Base-by-base conservation (phyloP, 1,284 basidiomycete genomes). In the Pseudozyma sp. region DNA sequence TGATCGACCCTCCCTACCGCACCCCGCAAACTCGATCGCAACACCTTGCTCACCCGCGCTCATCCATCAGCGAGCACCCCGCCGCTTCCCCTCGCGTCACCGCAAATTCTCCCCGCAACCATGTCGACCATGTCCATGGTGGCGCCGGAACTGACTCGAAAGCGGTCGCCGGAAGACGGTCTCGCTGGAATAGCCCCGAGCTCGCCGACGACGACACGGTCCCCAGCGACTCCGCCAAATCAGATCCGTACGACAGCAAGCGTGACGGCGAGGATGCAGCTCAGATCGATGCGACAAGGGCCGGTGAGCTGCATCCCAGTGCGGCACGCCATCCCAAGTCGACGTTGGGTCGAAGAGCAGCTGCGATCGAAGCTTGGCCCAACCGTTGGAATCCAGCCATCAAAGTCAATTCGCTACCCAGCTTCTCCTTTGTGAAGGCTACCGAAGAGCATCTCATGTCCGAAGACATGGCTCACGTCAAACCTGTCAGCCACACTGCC, bases 111-210 rank as follows among this genome's bases (percentile, higher is more conserved):
- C 45, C 35, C 13, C 33, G 45, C 10, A 29, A 29, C 10, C 37
- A 24, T 35, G 24, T 40, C 35, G 17, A 40, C 19, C 7, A 39
- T n/a, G 16, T n/a, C 7, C 30, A 45, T 17, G 42, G 29, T 48
- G 31, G 45, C 47, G 46, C 37, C 30, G 35, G 8, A 19, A 29
- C 34, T 1, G 59, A 54, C 2, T 3, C 53, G 16, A 44, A 33
- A n/a, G 10, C 49, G 16, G n/a, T 35, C 11, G 29, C 48, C 9
- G 48, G 43, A 19, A 42, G 46, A 5, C 54, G 53, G n/a, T 63
- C 61, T 11, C 61, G 61, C 11, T 63, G 61, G 61, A 63, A 63
- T 14, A 63, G 54, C 35, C 61, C 61, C 1, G 61, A 63, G 5
- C 53, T 29, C 11, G 54, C 44, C 10, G 61, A 63, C 6, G 60